Percentiles rank a stretch among this genome's conserved stretches.
These are phyloP conservation scores for Botrytis tulipae DNA, from an alignment of 2,329 filamentous ascomycete species.

Conservation along the genomic window DNA sequence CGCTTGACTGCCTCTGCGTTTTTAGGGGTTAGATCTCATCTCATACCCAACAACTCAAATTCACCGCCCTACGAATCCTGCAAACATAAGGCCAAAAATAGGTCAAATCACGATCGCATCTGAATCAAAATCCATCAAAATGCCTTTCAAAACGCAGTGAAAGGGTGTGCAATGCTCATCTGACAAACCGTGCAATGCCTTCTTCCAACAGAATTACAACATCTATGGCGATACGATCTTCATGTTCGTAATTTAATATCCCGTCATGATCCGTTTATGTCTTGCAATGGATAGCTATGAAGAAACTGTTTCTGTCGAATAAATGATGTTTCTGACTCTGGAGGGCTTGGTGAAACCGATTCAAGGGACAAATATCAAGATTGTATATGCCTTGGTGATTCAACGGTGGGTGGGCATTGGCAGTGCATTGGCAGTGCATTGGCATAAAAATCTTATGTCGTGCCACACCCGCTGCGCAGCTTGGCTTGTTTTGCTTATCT, in stretches of 20 bases:
- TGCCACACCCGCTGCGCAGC: neutral
- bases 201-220: neutral
- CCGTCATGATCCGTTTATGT: neutral
- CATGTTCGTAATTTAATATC: constrained; percentile 4
- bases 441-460: neutral
- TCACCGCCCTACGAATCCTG: constrained; percentile 1
- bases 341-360: neutral
- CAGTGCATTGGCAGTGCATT: neutral
- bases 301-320: neutral
- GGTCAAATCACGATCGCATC: neutral
- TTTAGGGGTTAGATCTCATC: neutral
- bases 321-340: neutral
- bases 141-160: neutral
- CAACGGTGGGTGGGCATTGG: neutral
- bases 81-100: neutral
- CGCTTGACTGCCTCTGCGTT: neutral
- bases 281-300: neutral
- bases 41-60: neutral
- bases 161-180: neutral
- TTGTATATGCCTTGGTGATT: constrained; percentile 4
- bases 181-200: neutral
- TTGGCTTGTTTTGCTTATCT: neutral
- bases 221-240: constrained; percentile 4
- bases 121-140: neutral
- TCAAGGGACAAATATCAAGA: neutral